A percentile compares a stretch with the other conserved stretches of the same genome.
phyloP scores from a whole-genome alignment of 2,329 filamentous ascomycete species.

The Xylariaceae sp. region DNA sequence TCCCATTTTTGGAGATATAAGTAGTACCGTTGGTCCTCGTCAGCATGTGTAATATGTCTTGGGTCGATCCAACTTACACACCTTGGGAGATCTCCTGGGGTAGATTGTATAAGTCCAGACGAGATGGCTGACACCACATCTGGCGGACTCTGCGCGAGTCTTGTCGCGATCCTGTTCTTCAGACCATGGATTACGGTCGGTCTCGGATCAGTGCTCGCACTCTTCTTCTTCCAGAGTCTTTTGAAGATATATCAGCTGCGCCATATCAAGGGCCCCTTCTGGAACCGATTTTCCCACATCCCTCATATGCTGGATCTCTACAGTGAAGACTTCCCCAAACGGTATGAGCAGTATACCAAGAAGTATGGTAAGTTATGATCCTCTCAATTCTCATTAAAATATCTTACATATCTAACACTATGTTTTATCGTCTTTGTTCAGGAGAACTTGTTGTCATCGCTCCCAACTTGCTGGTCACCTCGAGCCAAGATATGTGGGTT shows the following conservation, averaged over 20 bases:
- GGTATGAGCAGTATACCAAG: conserved; percentile 25
- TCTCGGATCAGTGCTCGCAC: neutral
- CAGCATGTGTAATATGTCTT: neutral
- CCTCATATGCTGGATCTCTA: conserved; percentile 27
- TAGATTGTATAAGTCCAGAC: neutral
- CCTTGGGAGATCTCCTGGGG: neutral
- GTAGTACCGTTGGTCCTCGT: too few relatives aligned
- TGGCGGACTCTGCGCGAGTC: neutral
- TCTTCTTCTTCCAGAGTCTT: neutral
- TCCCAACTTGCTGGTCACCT: conserved; percentile 13
- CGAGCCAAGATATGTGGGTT: conserved; percentile 12
- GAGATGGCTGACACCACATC: neutral
- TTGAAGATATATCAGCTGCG: conserved; percentile 16
- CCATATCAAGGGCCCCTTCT: conserved; percentile 23
- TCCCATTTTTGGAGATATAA: too few relatives aligned
- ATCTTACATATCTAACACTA: neutral
- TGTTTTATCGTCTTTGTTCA: neutral
- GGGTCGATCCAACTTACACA: neutral
- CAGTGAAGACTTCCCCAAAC: conserved; percentile 21
- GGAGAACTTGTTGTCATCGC: conserved; percentile 9
- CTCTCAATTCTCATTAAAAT: neutral
- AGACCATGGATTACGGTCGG: neutral
- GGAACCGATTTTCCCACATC: conserved; percentile 21
- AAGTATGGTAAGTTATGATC: conserved; percentile 25
- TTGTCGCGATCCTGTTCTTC: neutral